These are phyloP conservation scores for Selaginella moellendorffii DNA, from an alignment of 75 land plant genomes.

Conservation along the genomic window DNA sequence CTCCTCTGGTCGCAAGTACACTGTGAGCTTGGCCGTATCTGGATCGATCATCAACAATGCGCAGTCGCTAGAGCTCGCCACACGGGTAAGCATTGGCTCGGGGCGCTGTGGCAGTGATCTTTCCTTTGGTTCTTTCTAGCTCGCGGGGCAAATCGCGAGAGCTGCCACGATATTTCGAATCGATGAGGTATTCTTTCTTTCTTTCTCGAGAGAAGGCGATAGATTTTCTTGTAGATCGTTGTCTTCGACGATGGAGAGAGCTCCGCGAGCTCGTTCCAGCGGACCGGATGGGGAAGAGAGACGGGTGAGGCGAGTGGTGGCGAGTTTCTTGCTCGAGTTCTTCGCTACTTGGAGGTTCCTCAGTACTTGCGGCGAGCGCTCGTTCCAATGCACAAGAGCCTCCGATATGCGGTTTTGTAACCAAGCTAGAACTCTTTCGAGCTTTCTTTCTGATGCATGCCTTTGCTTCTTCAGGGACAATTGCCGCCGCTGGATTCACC, in stretches of 20 bases:
- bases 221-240: slow-evolving; percentile 43
- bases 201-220: background rate
- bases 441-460: background rate
- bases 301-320: slow-evolving; percentile 52
- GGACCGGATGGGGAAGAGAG: slow-evolving; percentile 11
- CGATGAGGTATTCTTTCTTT: slow-evolving; percentile 51
- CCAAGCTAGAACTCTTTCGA: background rate
- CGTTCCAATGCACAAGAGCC: slow-evolving; percentile 60
- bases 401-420: slow-evolving; percentile 67
- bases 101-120: background rate
- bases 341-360: slow-evolving; percentile 76
- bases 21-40: slow-evolving; percentile 73
- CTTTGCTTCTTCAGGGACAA: slow-evolving; percentile 39
- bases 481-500: slow-evolving; percentile 97
- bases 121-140: slow-evolving; percentile 26
- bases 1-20: slow-evolving; percentile 12
- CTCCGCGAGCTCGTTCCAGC: slow-evolving; percentile 14
- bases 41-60: slow-evolving; percentile 83
- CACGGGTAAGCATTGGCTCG: slow-evolving; percentile 36
- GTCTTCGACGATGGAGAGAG: slow-evolving; percentile 54
- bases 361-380: slow-evolving; percentile 74
- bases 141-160: slow-evolving; percentile 94
- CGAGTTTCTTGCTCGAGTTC: slow-evolving; percentile 54
- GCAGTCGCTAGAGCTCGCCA: slow-evolving; percentile 75
- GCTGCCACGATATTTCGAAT: slow-evolving; percentile 86